Base-by-base conservation (phyloP, 345 rosid genomes). In the Tarenaya hassleriana region DNA sequence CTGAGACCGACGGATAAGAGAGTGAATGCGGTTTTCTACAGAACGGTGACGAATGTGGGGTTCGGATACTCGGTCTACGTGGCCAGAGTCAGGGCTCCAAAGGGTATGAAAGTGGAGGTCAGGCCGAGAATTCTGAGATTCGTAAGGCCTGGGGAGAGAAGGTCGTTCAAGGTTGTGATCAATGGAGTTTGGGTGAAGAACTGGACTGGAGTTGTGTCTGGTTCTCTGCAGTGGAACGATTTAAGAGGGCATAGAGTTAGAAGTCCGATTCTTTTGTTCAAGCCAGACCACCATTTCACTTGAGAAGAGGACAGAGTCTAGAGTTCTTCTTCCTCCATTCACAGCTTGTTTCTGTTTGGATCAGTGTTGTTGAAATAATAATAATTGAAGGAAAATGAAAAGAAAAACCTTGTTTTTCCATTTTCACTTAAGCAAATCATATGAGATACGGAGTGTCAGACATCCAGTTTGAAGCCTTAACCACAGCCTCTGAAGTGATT, bases 41-140 rank as follows among this genome's bases (percentile, higher is more conserved):
- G 96, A 41, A 81, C 70, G 1, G 88, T 81, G 45, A 91, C 80
- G 18, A 21, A 76, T 19, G 96, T 84, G 0, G 90, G 78, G 20
- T 33, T 32, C 1, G 75, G 63, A 4, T 57, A 58, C 1, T 73
- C 92, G 8, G 54, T 29, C 7, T 91, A 74, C 61, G 77, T 68
- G 41, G 88, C 83, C 0, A 73, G 3, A 14, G 80, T 79, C 42
- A 65, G 56, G 11, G 62, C 88, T 16, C 82, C 83, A 0, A 57
- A 75, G 20, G 82, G 72, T 14, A 46, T 82, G 20, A 68, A 65
- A 6, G 51, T 87, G 39, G 24, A 44, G 34, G 92, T 91, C 24
- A n/a, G 49, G 38, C 95, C 98, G 0, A 68, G 38, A 10, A 71
- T 48, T 16, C 33, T 87, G 67, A 52, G 32, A 16, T 91, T 87